Evolutionary conservation across 2,329 filamentous ascomycete genomes (phyloP).

Genomic region (Scytalidium sp.): DNA sequence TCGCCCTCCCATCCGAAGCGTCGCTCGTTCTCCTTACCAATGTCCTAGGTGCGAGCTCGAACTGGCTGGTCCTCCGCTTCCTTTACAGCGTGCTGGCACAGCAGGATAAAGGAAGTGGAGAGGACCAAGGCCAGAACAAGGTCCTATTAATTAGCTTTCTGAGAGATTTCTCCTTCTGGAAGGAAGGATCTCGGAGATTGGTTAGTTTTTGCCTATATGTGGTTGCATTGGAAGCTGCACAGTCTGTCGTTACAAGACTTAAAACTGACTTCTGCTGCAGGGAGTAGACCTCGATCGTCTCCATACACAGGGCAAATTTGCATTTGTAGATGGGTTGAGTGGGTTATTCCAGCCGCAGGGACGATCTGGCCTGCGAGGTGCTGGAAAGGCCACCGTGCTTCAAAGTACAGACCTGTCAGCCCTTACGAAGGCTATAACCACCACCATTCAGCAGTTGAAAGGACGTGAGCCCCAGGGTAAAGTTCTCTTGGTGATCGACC

Average conservation of each 20-base stretch:
- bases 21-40: conserved; percentile 66
- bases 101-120: conserved; percentile 26
- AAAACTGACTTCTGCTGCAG: conserved; percentile 32
- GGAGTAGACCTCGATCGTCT: conserved; percentile 69
- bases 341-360: conserved; percentile 19
- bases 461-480: conserved; percentile 23
- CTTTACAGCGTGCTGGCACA: conserved; percentile 30
- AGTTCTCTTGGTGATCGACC: conserved; percentile 62
- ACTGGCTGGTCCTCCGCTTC: conserved; percentile 62
- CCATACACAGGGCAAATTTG: conserved; percentile 56
- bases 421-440: conserved; percentile 16
- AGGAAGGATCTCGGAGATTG: conserved; percentile 63
- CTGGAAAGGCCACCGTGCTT: conserved; percentile 11
- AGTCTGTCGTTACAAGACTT: conserved; percentile 1
- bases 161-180: conserved; percentile 77
- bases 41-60: conserved; percentile 61
- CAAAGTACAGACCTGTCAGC: conserved; percentile 10
- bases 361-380: conserved; percentile 1
- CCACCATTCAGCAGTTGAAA: conserved; percentile 14
- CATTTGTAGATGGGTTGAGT: conserved; percentile 67
- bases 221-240: not conserved
- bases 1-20: conserved; percentile 52
- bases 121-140: conserved; percentile 33
- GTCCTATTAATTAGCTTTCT: conserved; percentile 83
- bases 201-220: conserved; percentile 39